Base-by-base conservation (phyloP, 23 red algal species). In the Gracilaria vermiculophylla region DNA sequence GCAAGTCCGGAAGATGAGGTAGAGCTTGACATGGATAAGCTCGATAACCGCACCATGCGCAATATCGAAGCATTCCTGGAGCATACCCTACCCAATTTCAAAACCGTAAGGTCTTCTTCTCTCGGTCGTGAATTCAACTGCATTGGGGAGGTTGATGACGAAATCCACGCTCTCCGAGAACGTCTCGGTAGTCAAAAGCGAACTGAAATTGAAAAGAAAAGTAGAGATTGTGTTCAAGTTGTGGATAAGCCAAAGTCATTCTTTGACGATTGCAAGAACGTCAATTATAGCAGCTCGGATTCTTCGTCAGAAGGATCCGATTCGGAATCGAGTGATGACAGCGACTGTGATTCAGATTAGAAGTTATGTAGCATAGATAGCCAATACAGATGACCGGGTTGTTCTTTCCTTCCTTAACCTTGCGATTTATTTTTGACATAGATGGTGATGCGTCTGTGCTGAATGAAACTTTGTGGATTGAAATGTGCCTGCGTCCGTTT, bases 11-110 rank as follows among this genome's bases (percentile, higher is more conserved):
- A 76, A 53, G 82, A 88, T 13, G 82, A 88, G 55, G 69, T 83
- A 66, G 94, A 85, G 23, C 62, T 95, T 45, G 94, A 95, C 36
- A 79, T 95, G 49, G 85, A 95, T 78, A 36, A 57, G 34, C 70
- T 95, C 27, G 84, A 90, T 75, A 90, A 84, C 37, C 69, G 57
- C 20, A 85, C 77, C 28, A 57, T 87, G 67, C 60, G 94, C 27
- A 89, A 95, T 36, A 81, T 95, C 42, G 94, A 95, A 35, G 85
- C 94, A 4, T 95, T 89, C 65, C 67, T 95, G 62, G 90, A 93
- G 29, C 67, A 76, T 25, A 62, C 56, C 31, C 51, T 93, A 27
- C 90, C 90, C 13, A 80, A 74, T 21, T 84, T 85, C 36, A 82
- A 77, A 53, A 92, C 78, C 24, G 73, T 82, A 33, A 58, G 76